Base-by-base conservation (phyloP, 768 basidiomycete species). In the Leccinum truebloodii region DNA sequence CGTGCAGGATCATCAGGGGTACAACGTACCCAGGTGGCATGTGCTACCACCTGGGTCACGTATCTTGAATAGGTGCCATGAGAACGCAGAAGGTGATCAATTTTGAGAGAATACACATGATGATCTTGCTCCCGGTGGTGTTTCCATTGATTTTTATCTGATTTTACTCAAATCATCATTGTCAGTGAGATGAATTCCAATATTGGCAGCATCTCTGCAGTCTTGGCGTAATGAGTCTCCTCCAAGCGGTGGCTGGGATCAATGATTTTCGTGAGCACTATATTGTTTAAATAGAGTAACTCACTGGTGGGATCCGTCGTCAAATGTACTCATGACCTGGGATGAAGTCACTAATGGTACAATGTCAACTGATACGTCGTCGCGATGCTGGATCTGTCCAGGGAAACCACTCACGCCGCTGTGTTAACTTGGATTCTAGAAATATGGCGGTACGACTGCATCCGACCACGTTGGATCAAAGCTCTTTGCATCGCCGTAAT, bases 361-460 rank as follows among this genome's bases (percentile, higher is more conserved):
- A 57, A n/a, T 20, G 34, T 13, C 34, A 28, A n/a, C 5, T 59
- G 37, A 5, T 51, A 16, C 32, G 13, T 35, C n/a, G 30, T 41
- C 24, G 39, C n/a, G 12, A 60, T 51, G 37, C 1, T 52, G 59
- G 20, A 28, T 61, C 10, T 16, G 28, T 41, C 20, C 30, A 20
- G 59, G 39, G 59, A 61, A 61, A 60, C 7, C 24, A 28, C 39
- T 60, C 50, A 60, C 41, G 49, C 59, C 50, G 49, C 59, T 49
- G 22, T 39, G 20, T 39, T 46, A 30, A 9, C 1, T 30, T 30
- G 28, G 28, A 50, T 50, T 28, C 28, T 52, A 16, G 28, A 52
- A n/a, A 34, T 52, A 34, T 52, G 20, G 52, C 16, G 34, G 14
- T 26, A 30, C 7, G 16, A 24, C 32, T 35, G 57, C n/a, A 22